phyloP scores from a whole-genome alignment of 2,329 filamentous ascomycete genomes.

The Dactylellina cionopaga region DNA sequence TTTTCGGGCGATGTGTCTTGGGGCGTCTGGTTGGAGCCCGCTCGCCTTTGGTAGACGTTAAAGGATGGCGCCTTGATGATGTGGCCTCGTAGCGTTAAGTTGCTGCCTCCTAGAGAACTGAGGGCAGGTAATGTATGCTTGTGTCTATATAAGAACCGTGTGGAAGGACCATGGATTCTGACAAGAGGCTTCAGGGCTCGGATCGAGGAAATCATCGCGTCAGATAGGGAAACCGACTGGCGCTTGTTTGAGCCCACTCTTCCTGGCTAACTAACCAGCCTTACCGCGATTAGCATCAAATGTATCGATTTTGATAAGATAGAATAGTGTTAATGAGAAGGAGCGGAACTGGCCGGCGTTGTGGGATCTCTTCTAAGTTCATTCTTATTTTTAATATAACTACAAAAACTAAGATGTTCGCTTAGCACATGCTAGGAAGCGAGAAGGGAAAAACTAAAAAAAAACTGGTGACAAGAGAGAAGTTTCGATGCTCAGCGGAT shows the following conservation, averaged over 20 bases:
- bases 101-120: neutral
- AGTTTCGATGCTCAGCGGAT: no score
- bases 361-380: constrained; percentile 4
- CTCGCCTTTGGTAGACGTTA: constrained; percentile 11
- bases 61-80: constrained; percentile 1
- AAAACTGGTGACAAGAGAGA: neutral
- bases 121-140: neutral
- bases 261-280: neutral
- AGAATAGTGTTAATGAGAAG: neutral
- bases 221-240: constrained; percentile 1
- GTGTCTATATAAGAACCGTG: constrained; percentile 24
- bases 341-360: constrained; percentile 33
- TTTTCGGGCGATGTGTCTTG: constrained; percentile 8
- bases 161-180: constrained; percentile 30
- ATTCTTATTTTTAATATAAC: neutral
- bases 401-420: neutral
- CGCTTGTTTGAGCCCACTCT: constrained; percentile 8
- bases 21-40: constrained; percentile 15
- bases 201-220: constrained; percentile 47
- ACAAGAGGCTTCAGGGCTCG: constrained; percentile 29
- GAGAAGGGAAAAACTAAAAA: no score
- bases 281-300: neutral
- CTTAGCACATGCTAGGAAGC: no score
- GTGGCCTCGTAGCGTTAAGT: neutral
- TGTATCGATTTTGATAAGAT: neutral